These are phyloP conservation scores for Globisporangium echinulatum DNA, from an alignment of 352 stramenopile species.

Conservation along the genomic window DNA sequence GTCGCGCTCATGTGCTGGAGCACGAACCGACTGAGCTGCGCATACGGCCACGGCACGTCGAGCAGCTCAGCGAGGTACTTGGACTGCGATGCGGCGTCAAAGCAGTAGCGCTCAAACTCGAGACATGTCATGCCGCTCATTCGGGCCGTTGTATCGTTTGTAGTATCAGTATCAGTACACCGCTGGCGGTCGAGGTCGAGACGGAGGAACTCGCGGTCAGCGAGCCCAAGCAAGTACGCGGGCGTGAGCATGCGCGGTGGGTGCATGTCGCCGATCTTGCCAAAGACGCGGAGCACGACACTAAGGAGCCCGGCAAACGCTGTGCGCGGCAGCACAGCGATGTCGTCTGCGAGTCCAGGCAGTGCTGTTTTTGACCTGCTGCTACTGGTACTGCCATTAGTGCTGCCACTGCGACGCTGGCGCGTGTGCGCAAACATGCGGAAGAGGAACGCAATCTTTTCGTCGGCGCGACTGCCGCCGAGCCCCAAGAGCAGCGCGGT, in stretches of 20 bases:
- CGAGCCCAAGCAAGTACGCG: slow-evolving; percentile 33
- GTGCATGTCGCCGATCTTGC: slow-evolving; percentile 50
- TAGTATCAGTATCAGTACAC: neutral
- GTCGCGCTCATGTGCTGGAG: slow-evolving; percentile 80
- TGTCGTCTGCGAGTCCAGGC: slow-evolving; percentile 9
- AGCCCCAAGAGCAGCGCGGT: slow-evolving; percentile 49
- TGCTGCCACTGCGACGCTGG: neutral
- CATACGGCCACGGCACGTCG: slow-evolving; percentile 58
- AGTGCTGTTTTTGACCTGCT: neutral
- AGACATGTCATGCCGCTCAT: slow-evolving; percentile 60
- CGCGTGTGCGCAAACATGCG: slow-evolving; percentile 39
- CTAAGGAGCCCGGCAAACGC: slow-evolving; percentile 45
- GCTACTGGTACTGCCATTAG: neutral
- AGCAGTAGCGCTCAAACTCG: slow-evolving; percentile 74
- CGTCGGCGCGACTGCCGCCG: slow-evolving; percentile 29
- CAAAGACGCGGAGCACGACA: slow-evolving; percentile 44
- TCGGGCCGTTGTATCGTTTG: neutral
- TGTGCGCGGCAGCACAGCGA: slow-evolving; percentile 33
- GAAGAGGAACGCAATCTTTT: slow-evolving; percentile 78
- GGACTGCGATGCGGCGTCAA: slow-evolving; percentile 39
- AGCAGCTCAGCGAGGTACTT: slow-evolving; percentile 71
- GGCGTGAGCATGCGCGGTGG: slow-evolving; percentile 27
- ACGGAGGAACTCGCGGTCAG: slow-evolving; percentile 61
- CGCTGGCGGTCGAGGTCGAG: slow-evolving; percentile 22
- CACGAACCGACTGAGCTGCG: slow-evolving; percentile 78